Evolutionary conservation across 768 basidiomycete species (phyloP), one percentile per base, ranked within the genome.

Genomic region (Cystofilobasidium ferigula): DNA sequence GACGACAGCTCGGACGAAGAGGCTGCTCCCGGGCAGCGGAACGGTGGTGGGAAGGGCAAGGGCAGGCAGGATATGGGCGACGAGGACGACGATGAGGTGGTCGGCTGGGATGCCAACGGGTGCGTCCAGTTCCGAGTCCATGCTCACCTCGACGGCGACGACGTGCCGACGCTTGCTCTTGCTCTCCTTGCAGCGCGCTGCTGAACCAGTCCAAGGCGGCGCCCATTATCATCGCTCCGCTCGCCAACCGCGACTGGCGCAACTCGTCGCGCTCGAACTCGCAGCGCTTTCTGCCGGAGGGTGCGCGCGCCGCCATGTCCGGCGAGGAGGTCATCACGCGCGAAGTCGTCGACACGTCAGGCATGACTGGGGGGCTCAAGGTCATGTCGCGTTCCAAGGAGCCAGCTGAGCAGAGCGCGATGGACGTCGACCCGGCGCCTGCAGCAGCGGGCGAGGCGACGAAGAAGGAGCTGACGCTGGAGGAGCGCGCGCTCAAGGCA

Each of bases 241-340:
- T 89, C 53, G 79, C 89, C 71, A 94, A 97, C 72, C 82, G 84
- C 32, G 93, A 99, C 73, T 99, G 94, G 94, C 80, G 89, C 47
- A 68, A 73, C 48, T 69, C 71, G 2, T 71, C 72, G 28, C 61
- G 61, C 10, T 57, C 67, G 20, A 43, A 43, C 10, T 88, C 88
- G 47, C 85, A 83, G 73, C 80, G 87, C 48, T 91, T 83, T 71
- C 78, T 89, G 12, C 90, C 90, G 1, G 80, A 82, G 2, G 81
- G 89, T 88, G 69, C 62, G 24, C 40, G 42, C n/a, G 51, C 51
- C 18, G 38, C 62, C 45, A 54, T 26, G 3, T 35, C 58, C 12
- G 28, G 30, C 16, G 59, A 60, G 24, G 10, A 45, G 8, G 35
- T 63, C 28, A 12, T 60, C 45, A 63, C 67, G 30, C 36, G 66